A percentile compares a stretch with the other conserved stretches of the same genome.
These are phyloP conservation scores for Solanum habrochaites DNA, from an alignment of 257 asterid genomes.

Conservation along the genomic window DNA sequence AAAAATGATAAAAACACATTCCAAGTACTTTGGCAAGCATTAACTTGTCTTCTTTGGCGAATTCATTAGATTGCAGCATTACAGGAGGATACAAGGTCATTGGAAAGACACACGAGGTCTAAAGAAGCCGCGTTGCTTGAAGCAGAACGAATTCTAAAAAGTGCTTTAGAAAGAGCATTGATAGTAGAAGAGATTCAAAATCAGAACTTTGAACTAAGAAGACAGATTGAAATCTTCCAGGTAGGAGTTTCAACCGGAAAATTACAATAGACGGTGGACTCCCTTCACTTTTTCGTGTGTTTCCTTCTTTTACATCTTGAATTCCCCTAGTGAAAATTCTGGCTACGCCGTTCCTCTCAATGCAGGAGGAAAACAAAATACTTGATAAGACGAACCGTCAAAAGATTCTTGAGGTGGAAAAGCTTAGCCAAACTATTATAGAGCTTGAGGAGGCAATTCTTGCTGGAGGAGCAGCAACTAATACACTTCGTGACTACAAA, in stretches of 20 bases:
- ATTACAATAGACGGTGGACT: background rate
- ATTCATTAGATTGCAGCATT: constrained; percentile 48
- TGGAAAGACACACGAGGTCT: constrained; percentile 62
- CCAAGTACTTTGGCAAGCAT: background rate
- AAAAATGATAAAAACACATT: background rate
- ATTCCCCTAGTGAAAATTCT: background rate
- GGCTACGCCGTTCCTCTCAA: background rate
- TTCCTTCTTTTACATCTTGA: background rate
- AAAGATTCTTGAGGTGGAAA: constrained; percentile 73
- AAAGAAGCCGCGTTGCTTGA: constrained; percentile 84
- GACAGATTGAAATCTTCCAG: constrained; percentile 83
- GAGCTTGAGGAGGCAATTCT: constrained; percentile 90
- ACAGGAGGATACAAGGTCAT: constrained; percentile 62
- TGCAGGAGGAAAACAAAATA: constrained; percentile 73
- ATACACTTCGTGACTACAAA: constrained; percentile 52
- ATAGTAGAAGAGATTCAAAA: constrained; percentile 84
- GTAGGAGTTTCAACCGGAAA: constrained; percentile 7
- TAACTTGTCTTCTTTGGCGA: background rate
- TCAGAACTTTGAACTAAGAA: constrained; percentile 59
- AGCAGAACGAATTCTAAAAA: constrained; percentile 64
- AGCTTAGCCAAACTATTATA: constrained; percentile 57
- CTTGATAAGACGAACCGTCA: constrained; percentile 71
- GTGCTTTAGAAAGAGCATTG: constrained; percentile 70
- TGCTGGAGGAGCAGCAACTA: constrained; percentile 77
- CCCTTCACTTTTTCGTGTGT: background rate